Base-by-base conservation (phyloP, 2,329 filamentous ascomycete species). In the Paecilomyces dactylethromorphus region DNA sequence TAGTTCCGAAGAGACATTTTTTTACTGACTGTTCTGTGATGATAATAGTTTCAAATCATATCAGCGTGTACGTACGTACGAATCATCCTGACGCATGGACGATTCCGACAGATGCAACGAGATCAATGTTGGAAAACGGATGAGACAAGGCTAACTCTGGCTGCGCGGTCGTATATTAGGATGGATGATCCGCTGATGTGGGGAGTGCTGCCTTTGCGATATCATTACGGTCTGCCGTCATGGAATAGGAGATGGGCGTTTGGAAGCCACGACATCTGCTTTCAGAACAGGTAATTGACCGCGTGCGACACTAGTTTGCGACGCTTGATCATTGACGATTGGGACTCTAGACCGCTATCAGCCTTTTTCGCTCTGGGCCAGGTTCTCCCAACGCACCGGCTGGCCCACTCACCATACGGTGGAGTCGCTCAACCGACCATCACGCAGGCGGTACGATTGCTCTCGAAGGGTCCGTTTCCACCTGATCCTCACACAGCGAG, bases 251-350 rank as follows among this genome's bases (percentile, higher is more conserved):
- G 94, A 72, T 97, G 92, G 91, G 86, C 88, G 10, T 83, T 99
- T 57, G 94, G 91, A 24, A 95, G 92, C 68, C 91, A 97, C 73
- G 94, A 99, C 74, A 92, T 99, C 60, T 97, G 92, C 77, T 99
- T 95, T 74, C 88, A 87, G 68, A 93, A 91, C 71, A 87, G 85
- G 91, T 94, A 77, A 62, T 80, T 66, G 24, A 32, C 22, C 3
- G 11, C n/a, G 15, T 21, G 54, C 6, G 6, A 51, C 55, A 13
- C 4, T 53, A n/a, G 8, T 32, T 10, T 22, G 12, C 31, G 32
- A 54, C 53, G 56, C 55, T 56, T 64, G 29, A 61, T 54, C 11
- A 31, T 31, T n/a, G 18, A 50, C 18, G 59, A 59, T 35, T 15
- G 26, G 8, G n/a, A 29, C 13, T 52, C 24, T 65, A 93, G 91